Percentiles rank a stretch among this genome's conserved stretches.
Conservation (phyloP, 495 filamentous ascomycete genomes). For the Aspergillus steynii region DNA sequence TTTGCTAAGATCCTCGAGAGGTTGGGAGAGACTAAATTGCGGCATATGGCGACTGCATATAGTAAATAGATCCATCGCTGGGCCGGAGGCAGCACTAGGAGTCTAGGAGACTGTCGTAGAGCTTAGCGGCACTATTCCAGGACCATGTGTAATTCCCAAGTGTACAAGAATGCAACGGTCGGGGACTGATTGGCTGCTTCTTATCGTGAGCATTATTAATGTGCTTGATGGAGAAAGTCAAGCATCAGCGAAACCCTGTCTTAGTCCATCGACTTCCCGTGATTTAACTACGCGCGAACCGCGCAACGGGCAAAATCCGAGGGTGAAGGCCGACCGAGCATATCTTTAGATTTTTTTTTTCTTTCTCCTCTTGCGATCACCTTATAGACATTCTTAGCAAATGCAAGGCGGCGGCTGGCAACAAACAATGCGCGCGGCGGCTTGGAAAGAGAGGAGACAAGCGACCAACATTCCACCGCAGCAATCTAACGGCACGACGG, state of each 20-base stretch:
- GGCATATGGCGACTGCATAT: background rate
- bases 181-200: background rate
- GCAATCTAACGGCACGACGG: background rate
- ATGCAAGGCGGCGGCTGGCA: background rate
- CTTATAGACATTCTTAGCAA: too few species aligned
- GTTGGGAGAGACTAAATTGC: background rate
- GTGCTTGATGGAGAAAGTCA: background rate
- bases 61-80: too few species aligned
- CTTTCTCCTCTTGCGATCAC: too few species aligned
- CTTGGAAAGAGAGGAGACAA: background rate
- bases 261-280: background rate
- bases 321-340: background rate
- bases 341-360: too few species aligned
- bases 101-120: too few species aligned
- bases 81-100: too few species aligned
- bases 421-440: too few species aligned
- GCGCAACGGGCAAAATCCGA: constrained; percentile 11
- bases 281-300: constrained; percentile 5
- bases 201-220: background rate
- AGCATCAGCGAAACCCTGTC: background rate
- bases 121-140: background rate
- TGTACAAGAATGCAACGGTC: background rate
- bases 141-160: background rate
- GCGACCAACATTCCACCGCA: background rate
- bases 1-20: background rate